Conservation (phyloP, 129 eudicot genomes). For the Flaveria ramosissima region DNA sequence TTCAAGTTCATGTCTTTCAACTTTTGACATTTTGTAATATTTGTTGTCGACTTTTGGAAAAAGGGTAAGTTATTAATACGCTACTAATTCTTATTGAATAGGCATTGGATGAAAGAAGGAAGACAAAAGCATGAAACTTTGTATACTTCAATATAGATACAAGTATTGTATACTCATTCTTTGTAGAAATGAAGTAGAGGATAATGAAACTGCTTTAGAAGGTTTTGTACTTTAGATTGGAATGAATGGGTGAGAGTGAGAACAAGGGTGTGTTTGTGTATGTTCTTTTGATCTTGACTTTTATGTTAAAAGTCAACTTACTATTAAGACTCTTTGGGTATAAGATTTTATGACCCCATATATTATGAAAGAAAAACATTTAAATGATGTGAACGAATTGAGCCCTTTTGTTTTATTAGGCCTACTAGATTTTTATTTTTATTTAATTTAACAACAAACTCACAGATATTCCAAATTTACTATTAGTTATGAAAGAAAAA, state of each 20-base stretch:
- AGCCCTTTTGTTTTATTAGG: not conserved
- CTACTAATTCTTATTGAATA: slow-evolving; percentile 25
- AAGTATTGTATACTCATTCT: slow-evolving; percentile 51
- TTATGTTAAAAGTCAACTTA: slow-evolving; percentile 19
- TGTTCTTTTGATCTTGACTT: slow-evolving; percentile 15
- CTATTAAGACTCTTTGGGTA: slow-evolving; percentile 13
- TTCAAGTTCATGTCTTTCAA: slow-evolving; percentile 18
- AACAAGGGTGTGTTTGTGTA: slow-evolving; percentile 33
- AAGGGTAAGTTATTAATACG: not conserved
- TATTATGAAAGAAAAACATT: not conserved
- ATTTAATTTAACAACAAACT: not conserved
- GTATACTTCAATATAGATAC: slow-evolving; percentile 35
- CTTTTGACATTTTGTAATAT: not conserved
- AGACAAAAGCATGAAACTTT: slow-evolving; percentile 48
- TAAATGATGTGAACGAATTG: not conserved
- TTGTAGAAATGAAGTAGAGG: slow-evolving; percentile 49
- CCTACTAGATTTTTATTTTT: not conserved
- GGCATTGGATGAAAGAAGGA: slow-evolving; percentile 81
- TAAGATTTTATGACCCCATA: not conserved
- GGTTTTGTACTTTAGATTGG: slow-evolving; percentile 33
- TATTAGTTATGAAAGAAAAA: too few relatives aligned
- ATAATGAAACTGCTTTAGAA: slow-evolving; percentile 37
- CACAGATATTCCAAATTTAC: too few relatives aligned
- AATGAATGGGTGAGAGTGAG: slow-evolving; percentile 27
- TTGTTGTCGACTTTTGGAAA: not conserved